Evolutionary conservation across 176 grass and related monocot species (phyloP), one percentile per base, ranked within the genome.

Genomic region (Neostapfia colusana): DNA sequence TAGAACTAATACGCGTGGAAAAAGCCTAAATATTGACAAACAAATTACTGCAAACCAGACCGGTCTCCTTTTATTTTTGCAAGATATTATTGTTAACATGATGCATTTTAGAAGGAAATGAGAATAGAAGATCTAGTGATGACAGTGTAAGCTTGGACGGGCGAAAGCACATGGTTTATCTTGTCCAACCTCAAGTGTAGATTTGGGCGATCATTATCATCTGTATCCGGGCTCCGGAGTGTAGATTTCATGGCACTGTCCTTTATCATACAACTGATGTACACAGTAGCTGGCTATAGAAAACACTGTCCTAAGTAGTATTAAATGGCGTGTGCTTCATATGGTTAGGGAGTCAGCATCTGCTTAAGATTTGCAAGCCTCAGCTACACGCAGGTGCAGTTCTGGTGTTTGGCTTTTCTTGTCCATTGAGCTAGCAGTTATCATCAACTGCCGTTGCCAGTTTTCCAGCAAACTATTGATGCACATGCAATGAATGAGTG

Each of bases 401-500:
- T 31, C 17, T 81, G 23, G 13, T 69, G 14, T 43, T 34, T 24
- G 24, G 79, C 25, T 44, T 50, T 68, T 54, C 57, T 28, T 65
- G 46, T 57, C 37, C 57, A 25, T 56, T 65, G 3, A 20, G 54
- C 54, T n/a, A 54, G 25, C 18, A 12, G 66, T 3, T 10, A 39
- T 39, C 28, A 69, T 57, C 59, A 67, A 78, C 65, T 11, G 27
- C 26, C 55, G 1, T 16, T 41, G 63, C 72, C 21, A 69, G 63
- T 69, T 86, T 46, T 62, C 43, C 20, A 55, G 36, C 58, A 46
- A 65, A 76, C 27, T 77, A 70, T 50, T 18, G 26, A 9, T 63
- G 74, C 78, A 40, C 64, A 86, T n/a, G 77, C 44, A 86, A 75
- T 20, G 70, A 54, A 35, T 86, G 63, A 53, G 35, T 18, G 48